Evolutionary conservation across 257 asterid species (phyloP), one percentile per base, ranked within the genome.

Genomic region (Linderniella brevidens): DNA sequence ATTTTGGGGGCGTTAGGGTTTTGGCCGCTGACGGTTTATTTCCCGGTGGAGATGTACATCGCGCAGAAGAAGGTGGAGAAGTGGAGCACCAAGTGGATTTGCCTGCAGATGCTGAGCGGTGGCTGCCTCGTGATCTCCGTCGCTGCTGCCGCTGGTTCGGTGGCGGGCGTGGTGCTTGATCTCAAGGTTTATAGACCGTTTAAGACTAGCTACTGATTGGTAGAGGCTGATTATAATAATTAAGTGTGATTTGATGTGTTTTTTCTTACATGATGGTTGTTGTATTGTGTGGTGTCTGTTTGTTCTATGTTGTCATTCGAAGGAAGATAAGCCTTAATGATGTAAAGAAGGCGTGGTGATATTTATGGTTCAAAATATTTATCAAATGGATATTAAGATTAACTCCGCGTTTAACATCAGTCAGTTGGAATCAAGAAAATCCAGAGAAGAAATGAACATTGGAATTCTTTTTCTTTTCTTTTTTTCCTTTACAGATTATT

Each of bases 1-100:
- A 69, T 74, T 18, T 68, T 74, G 0, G 77, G 81, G 1, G 81
- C 77, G 0, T 51, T 74, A 37, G 81, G 81, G 63, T 74, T 74
- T 17, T 74, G 77, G 81, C 77, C 75, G 4, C 37, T 74, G 46
- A 74, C 81, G 32, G 32, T 25, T 25, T 25, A 25, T 25, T 25
- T 25, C 32, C 32, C 32, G 32, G 32, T 25, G 32, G 8, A 69
- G 72, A 74, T 69, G 81, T 74, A 74, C 25, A 70, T 74, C 0
- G 72, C 65, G 42, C 72, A 64, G 59, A 74, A 74, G 70, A 67
- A 19, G 77, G 62, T 74, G 14, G 43, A 15, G 8, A 58, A 17
- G 57, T 74, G 81, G 81, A 74, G 75, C 42, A 61, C 49, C 3
- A 48, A 65, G 12, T 70, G 81, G 81, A 47, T 64, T 5, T 60